Evolutionary conservation across 345 rosid genomes (phyloP), one percentile per base, ranked within the genome.

Genomic region (Heritiera littoralis): DNA sequence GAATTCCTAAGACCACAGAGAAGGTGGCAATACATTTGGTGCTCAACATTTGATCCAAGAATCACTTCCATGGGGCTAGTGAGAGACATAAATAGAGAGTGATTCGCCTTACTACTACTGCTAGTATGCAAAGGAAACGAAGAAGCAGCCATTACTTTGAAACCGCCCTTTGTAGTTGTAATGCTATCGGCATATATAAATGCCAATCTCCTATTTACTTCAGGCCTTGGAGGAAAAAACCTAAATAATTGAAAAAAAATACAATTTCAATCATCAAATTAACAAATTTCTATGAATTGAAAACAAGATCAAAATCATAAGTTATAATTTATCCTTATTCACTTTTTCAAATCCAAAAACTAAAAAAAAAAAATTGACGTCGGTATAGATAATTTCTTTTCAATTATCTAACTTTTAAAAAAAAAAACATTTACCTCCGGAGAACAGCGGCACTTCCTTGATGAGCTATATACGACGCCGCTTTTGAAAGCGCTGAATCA

Each of bases 11-110:
- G 87, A 56, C 86, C 88, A 76, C 90, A 85, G 49, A 89, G 88
- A 61, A 87, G 89, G 81, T 87, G 89, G 75, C 89, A 86, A 58
- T 86, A 89, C 82, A 84, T 83, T 77, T 89, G 90, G 20, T 80
- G 81, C 74, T 86, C 79, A 67, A 78, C 11, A 81, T 86, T 78
- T 68, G 80, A 75, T 78, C 89, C 87, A 23, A 83, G 67, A 66
- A 89, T 72, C 79, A 89, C 86, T 75, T 85, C 88, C 15, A 72
- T 51, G 0, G 89, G 90, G 78, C 88, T 86, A 74, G 68, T 63
- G 18, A 49, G 30, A 14, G 82, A 71, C 15, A 64, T 66, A 80
- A 72, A 71, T 28, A 77, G 80, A 23, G 84, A 80, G 58, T 75
- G 78, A n/a, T 63, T 84, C 15, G 51, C 69, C 46, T 46, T 72